Conservation (phyloP, 805 yeast genomes). For the Metschnikowia picachoensis region DNA sequence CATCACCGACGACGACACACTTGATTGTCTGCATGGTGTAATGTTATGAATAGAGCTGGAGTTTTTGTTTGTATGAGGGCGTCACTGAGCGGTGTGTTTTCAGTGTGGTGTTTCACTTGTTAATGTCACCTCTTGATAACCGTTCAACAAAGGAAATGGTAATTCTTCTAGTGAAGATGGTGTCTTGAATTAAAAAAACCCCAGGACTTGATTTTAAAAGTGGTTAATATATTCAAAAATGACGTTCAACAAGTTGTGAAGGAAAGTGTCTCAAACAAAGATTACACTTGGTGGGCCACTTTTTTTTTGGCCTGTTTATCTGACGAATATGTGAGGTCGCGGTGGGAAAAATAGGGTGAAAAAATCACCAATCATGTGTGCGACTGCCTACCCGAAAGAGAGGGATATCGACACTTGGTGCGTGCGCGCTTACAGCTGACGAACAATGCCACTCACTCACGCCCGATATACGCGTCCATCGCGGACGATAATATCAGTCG, state of each 20-base stretch:
- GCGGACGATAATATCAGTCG: too few relatives aligned
- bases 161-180: too few relatives aligned
- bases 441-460: too few relatives aligned
- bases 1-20: slow-evolving; percentile 99
- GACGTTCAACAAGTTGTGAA: background rate
- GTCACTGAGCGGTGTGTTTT: background rate
- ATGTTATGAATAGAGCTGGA: too few relatives aligned
- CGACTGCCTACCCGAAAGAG: slow-evolving; percentile 8
- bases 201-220: too few relatives aligned
- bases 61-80: background rate
- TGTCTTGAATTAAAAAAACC: too few relatives aligned
- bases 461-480: too few relatives aligned
- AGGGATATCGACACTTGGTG: slow-evolving; percentile 1
- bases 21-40: slow-evolving; percentile 58
- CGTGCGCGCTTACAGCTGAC: background rate
- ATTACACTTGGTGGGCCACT: slow-evolving; percentile 7
- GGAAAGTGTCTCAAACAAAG: slow-evolving; percentile 7
- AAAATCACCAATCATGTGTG: slow-evolving; percentile 8
- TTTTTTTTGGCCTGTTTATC: slow-evolving; percentile 8
- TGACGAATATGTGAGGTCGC: slow-evolving; percentile 5
- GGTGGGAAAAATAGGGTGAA: slow-evolving; percentile 6
- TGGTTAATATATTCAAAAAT: too few relatives aligned
- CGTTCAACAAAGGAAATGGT: too few relatives aligned
- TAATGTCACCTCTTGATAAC: background rate
- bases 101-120: slow-evolving; percentile 7